Conservation (phyloP, 176 grass and related monocot genomes). For the Avena atlantica region DNA sequence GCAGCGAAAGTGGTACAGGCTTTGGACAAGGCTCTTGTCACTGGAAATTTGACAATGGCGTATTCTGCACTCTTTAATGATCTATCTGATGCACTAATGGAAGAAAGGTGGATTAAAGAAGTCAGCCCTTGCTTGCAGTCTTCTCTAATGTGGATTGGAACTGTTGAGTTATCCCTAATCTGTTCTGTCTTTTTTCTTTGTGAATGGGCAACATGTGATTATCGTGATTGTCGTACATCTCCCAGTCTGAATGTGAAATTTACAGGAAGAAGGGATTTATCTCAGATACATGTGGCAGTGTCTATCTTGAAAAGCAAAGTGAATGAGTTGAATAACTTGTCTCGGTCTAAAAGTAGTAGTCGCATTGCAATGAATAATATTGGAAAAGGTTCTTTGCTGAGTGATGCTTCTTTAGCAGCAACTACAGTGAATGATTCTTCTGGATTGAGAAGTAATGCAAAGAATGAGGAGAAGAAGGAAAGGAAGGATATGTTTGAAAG, state of each 20-base stretch:
- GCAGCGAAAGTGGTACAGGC: slow-evolving; percentile 89
- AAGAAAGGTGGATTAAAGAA: slow-evolving; percentile 97
- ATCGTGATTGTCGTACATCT: slow-evolving; percentile 84
- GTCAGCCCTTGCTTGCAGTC: slow-evolving; percentile 93
- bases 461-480: slow-evolving; percentile 64
- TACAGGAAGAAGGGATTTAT: slow-evolving; percentile 90
- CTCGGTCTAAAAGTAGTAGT: slow-evolving; percentile 63
- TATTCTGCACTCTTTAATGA: slow-evolving; percentile 91
- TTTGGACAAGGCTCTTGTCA: slow-evolving; percentile 85
- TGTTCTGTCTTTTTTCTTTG: slow-evolving; percentile 98
- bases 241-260: slow-evolving; percentile 67
- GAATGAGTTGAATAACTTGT: slow-evolving; percentile 73
- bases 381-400: slow-evolving; percentile 61
- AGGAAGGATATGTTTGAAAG: slow-evolving; percentile 78
- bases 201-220: slow-evolving; percentile 99
- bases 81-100: slow-evolving; percentile 86
- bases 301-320: slow-evolving; percentile 92
- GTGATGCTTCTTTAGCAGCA: slow-evolving; percentile 49
- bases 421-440: slow-evolving; percentile 40
- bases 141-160: slow-evolving; percentile 97
- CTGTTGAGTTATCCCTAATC: slow-evolving; percentile 81
- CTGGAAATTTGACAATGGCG: slow-evolving; percentile 71
- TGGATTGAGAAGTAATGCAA: slow-evolving; percentile 51
- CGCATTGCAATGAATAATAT: slow-evolving; percentile 47
- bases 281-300: slow-evolving; percentile 87